These are phyloP conservation scores for Raphidocelis subcapitata DNA, from an alignment of 139 green algal genomes.

Conservation along the genomic window DNA sequence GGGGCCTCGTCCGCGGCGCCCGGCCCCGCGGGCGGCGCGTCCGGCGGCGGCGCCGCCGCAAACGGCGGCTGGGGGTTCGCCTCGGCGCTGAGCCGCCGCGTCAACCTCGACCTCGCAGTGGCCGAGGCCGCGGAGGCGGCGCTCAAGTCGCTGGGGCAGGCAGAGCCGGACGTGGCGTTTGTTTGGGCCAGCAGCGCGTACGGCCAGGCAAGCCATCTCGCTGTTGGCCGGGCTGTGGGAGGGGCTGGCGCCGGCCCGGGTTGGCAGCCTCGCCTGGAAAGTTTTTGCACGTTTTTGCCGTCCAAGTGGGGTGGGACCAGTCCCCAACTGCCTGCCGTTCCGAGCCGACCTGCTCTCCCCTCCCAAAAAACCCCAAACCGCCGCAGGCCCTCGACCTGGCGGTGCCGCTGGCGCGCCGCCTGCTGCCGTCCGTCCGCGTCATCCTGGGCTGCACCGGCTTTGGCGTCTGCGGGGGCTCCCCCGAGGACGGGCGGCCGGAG, in stretches of 20 bases:
- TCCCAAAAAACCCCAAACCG: too few relatives aligned
- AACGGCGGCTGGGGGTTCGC: not conserved
- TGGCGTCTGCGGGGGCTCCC: slow-evolving; percentile 22
- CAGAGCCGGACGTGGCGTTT: slow-evolving; percentile 28
- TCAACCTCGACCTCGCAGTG: slow-evolving; percentile 63
- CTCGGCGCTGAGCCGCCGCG: slow-evolving; percentile 20
- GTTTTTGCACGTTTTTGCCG: too few relatives aligned
- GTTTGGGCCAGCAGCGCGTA: not conserved
- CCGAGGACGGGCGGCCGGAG: slow-evolving; percentile 10
- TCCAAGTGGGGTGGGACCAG: too few relatives aligned
- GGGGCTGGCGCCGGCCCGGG: too few relatives aligned
- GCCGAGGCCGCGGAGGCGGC: slow-evolving; percentile 38
- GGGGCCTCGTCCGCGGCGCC: not conserved
- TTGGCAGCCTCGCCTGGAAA: too few relatives aligned
- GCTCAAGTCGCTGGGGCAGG: not conserved
- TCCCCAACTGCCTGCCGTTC: too few relatives aligned
- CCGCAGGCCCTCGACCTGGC: slow-evolving; percentile 5
- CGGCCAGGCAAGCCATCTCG: too few relatives aligned
- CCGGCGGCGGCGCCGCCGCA: not conserved
- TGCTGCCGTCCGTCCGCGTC: slow-evolving; percentile 33
- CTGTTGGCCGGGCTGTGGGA: too few relatives aligned
- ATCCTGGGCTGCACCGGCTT: slow-evolving; percentile 37
- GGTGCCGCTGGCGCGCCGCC: slow-evolving; percentile 8
- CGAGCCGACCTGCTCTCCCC: too few relatives aligned
- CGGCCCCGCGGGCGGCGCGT: not conserved